Percentiles rank a stretch among this genome's conserved stretches.
Evolutionary conservation across 1,284 basidiomycete species (phyloP).

Genomic region (Ustilago tritici): DNA sequence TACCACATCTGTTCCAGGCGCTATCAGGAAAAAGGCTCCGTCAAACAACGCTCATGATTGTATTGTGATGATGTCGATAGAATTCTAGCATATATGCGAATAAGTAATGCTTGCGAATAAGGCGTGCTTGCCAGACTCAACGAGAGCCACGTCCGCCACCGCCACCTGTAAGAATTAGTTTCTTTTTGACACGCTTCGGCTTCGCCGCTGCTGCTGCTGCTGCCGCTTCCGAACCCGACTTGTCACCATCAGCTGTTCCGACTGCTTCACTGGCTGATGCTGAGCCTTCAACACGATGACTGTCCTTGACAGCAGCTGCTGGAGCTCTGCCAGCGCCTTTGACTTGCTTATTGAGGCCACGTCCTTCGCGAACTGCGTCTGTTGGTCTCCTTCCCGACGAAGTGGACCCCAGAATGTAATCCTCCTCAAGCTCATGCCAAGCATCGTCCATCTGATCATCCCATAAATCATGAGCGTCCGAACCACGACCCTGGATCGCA

Average conservation of each 20-base stretch:
- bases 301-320: neutral
- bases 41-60: neutral
- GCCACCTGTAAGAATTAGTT: constrained; percentile 65
- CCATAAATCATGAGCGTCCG: constrained; percentile 35
- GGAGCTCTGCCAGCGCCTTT: constrained; percentile 5
- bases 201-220: constrained; percentile 12
- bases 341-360: constrained; percentile 40
- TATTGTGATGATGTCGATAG: neutral
- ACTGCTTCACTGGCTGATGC: neutral
- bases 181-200: constrained; percentile 61
- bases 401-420: constrained; percentile 58
- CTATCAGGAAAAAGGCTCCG: neutral
- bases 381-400: constrained; percentile 33
- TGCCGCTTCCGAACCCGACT: neutral
- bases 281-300: constrained; percentile 1
- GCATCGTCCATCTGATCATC: constrained; percentile 64
- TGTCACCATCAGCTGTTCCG: constrained; percentile 2
- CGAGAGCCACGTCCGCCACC: constrained; percentile 52
- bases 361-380: constrained; percentile 27
- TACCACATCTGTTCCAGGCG: neutral
- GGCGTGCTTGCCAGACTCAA: constrained; percentile 3
- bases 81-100: neutral
- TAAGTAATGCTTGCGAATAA: neutral
- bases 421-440: constrained; percentile 67
- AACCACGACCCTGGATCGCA: constrained; percentile 39